Base-by-base conservation (phyloP, 805 yeast genomes). In the Metschnikowia noctiluminum region DNA sequence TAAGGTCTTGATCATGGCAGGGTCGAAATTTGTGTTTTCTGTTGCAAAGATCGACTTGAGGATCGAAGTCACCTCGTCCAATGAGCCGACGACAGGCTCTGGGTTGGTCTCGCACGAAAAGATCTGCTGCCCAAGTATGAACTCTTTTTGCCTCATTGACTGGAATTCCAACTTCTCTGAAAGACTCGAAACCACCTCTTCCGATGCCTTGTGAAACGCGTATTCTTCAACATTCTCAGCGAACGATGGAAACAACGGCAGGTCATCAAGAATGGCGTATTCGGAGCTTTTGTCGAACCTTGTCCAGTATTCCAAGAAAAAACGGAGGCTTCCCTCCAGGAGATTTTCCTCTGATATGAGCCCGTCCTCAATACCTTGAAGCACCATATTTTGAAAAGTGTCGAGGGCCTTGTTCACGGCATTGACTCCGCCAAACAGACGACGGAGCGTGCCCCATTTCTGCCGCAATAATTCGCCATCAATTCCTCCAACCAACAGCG, bases 131-230 rank as follows among this genome's bases (percentile, higher is more conserved):
- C 80, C 64, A 42, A 84, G 64, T 28, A 73, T 66, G 10, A 77
- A 77, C 56, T 87, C 91, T 46, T 86, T 79, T 57, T 85, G 89
- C 46, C 85, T 69, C 85, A 87, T 81, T 1, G 96, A 84, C 28
- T 78, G 73, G 43, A 76, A 79, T 38, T 76, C 82, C 43, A 73
- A 69, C 28, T 78, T 71, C 26, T 79, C 60, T 15, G 81, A 31
- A 60, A 68, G 28, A 64, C 48, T 44, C 46, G 3, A 12, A 2
- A 26, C 10, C 12, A 35, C 21, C 35, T 40, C 50, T 12, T 30
- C 26, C 6, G 52, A 52, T 13, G 55, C 62, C 7, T 56, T 36
- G 15, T 66, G 65, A 1, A 80, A 72, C 0, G 69, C 68, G 55
- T 77, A 81, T 27, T 70, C 75, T 16, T 66, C 63, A 30, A 64